These are phyloP conservation scores for Drechslerella dactyloides DNA, from an alignment of 2,329 filamentous ascomycete species.

Conservation along the genomic window DNA sequence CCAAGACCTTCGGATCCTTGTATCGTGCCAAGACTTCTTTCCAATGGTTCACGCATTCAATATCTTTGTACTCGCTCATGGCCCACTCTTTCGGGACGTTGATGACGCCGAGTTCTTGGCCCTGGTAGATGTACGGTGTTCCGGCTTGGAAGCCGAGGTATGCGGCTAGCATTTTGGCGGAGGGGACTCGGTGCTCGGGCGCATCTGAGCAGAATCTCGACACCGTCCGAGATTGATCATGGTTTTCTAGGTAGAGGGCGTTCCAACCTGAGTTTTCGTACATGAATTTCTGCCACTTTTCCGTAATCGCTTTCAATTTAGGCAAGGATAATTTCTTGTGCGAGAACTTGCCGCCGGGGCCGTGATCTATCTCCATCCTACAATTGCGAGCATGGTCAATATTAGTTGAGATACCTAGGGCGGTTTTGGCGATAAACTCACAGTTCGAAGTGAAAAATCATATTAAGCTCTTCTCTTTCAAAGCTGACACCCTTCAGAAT, in stretches of 20 bases:
- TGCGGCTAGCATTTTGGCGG: conserved; percentile 68
- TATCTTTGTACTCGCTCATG: conserved; percentile 72
- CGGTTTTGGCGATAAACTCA: conserved; percentile 55
- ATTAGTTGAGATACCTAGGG: conserved; percentile 1
- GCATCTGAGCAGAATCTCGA: conserved; percentile 61
- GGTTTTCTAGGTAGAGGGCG: conserved; percentile 70
- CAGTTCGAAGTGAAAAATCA: conserved; percentile 77
- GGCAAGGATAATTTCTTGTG: conserved; percentile 61
- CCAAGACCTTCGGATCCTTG: conserved; percentile 16
- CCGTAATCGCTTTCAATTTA: conserved; percentile 64
- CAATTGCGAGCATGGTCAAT: conserved; percentile 27
- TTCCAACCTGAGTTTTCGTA: conserved; percentile 69
- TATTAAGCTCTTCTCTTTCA: conserved; percentile 68
- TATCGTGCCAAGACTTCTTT: conserved; percentile 55
- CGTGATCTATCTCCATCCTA: conserved; percentile 64
- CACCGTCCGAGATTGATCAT: conserved; percentile 69
- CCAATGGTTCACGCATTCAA: conserved; percentile 66
- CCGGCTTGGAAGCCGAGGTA: conserved; percentile 67
- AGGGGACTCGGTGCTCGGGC: conserved; percentile 62
- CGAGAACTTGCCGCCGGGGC: conserved; percentile 60
- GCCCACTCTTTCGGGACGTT: conserved; percentile 66
- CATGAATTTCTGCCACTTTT: conserved; percentile 68
- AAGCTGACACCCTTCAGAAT: conserved; percentile 65
- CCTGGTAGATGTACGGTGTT: conserved; percentile 73
- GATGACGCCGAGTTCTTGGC: conserved; percentile 72